Conservation (phyloP, 495 filamentous ascomycete species). For the Articulospora tetracladia region DNA sequence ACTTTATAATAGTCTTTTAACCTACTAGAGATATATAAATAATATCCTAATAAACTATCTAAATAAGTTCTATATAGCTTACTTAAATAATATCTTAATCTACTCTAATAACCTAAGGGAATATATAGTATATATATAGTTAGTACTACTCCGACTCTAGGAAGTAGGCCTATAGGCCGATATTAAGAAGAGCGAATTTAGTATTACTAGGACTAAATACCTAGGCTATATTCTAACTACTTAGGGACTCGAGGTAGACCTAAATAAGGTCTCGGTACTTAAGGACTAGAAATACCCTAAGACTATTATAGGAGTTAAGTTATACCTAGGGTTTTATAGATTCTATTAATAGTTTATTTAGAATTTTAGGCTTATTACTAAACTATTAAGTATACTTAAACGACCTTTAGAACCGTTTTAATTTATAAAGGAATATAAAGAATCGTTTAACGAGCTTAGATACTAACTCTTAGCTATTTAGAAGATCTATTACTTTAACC, state of each 20-base stretch:
- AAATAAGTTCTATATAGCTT: conserved; percentile 24
- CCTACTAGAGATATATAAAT: conserved; percentile 30
- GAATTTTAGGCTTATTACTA: conserved; percentile 8
- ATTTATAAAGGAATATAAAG: not conserved
- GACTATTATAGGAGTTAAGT: conserved; percentile 4
- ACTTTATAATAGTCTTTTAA: conserved; percentile 28
- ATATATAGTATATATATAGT: too few species aligned
- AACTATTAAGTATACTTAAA: too few species aligned
- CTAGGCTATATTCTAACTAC: conserved; percentile 22
- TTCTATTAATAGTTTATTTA: conserved; percentile 19
- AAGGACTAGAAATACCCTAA: too few species aligned
- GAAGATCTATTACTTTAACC: too few species aligned
- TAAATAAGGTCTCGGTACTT: conserved; percentile 4
- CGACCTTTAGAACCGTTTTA: not conserved
- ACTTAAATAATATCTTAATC: conserved; percentile 34
- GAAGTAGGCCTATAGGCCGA: too few species aligned
- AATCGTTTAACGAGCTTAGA: not conserved
- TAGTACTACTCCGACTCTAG: too few species aligned
- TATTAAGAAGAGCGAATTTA: too few species aligned
- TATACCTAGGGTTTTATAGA: conserved; percentile 19
- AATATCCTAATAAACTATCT: conserved; percentile 20
- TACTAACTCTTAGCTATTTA: not conserved
- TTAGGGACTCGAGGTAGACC: conserved; percentile 24
- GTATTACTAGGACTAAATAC: too few species aligned
- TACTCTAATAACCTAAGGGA: conserved; percentile 22